phyloP scores from a whole-genome alignment of 1,139 yeast species.

The Kodamaea plutei region DNA sequence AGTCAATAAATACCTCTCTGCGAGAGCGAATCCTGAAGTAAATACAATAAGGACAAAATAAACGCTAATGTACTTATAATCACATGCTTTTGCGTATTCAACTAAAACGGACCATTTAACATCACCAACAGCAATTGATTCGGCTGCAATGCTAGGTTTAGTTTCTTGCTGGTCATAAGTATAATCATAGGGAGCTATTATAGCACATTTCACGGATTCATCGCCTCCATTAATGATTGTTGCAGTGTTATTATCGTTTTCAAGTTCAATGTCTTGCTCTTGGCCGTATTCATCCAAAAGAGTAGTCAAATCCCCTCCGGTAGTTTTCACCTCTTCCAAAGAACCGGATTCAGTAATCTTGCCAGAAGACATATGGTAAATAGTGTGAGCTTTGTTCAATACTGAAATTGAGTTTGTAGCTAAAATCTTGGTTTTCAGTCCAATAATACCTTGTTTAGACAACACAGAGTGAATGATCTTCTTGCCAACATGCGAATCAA shows the following conservation, averaged over 20 bases:
- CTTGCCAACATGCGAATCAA: conserved; percentile 25
- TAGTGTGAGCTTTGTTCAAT: conserved; percentile 16
- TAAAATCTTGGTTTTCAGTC: conserved; percentile 19
- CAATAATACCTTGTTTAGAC: conserved; percentile 16
- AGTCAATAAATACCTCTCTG: conserved; percentile 33
- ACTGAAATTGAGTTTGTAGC: conserved; percentile 22
- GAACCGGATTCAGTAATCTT: conserved; percentile 15
- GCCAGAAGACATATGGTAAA: conserved; percentile 16
- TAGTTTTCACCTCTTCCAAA: conserved; percentile 22
- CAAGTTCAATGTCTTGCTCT: too few species aligned
- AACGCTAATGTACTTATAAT: conserved; percentile 22
- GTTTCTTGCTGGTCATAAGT: not conserved
- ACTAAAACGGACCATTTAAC: conserved; percentile 31
- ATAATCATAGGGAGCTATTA: too few species aligned
- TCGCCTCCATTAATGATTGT: too few species aligned
- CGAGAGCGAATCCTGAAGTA: conserved; percentile 20
- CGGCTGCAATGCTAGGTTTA: conserved; percentile 11
- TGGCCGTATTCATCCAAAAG: too few species aligned
- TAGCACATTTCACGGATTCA: too few species aligned
- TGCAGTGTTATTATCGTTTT: too few species aligned
- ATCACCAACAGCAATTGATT: conserved; percentile 27
- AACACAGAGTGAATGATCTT: conserved; percentile 16
- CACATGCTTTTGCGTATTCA: conserved; percentile 35
- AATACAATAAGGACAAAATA: conserved; percentile 22
- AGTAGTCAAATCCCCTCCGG: too few species aligned